phyloP scores from a whole-genome alignment of 2,329 filamentous ascomycete species.

The Chalara sp. region DNA sequence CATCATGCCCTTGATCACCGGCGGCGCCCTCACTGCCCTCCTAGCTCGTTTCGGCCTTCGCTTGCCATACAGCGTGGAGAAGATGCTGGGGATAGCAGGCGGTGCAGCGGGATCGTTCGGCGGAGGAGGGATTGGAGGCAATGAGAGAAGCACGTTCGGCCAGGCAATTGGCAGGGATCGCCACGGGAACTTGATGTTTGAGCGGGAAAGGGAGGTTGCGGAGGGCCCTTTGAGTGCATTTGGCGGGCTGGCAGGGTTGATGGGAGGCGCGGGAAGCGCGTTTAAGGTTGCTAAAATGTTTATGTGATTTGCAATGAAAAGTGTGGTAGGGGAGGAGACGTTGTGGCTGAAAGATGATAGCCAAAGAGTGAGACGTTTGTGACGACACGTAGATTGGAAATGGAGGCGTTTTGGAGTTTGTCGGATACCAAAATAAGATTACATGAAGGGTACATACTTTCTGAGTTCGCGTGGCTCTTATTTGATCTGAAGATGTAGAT shows the following conservation, averaged over 20 bases:
- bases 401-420: constrained; percentile 2
- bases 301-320: constrained; percentile 16
- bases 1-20: constrained; percentile 79
- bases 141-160: not conserved
- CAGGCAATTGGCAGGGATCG: not conserved
- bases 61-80: constrained; percentile 58
- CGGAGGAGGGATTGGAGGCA: constrained; percentile 26
- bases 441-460: not conserved
- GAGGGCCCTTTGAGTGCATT: constrained; percentile 13
- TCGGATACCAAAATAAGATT: constrained; percentile 5
- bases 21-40: constrained; percentile 72
- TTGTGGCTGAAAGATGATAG: not conserved
- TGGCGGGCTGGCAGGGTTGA: constrained; percentile 13
- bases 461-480: no score
- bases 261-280: constrained; percentile 20
- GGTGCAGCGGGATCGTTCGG: constrained; percentile 41
- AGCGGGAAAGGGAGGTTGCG: constrained; percentile 11
- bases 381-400: not conserved
- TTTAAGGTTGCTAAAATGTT: constrained; percentile 28
- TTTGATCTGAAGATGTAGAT: no score
- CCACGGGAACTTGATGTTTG: constrained; percentile 11
- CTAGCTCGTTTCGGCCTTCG: constrained; percentile 74
- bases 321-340: not conserved
- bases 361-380: not conserved
- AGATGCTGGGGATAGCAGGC: constrained; percentile 41